Base-by-base conservation (phyloP, 768 basidiomycete species). In the Podaxis pistillaris region DNA sequence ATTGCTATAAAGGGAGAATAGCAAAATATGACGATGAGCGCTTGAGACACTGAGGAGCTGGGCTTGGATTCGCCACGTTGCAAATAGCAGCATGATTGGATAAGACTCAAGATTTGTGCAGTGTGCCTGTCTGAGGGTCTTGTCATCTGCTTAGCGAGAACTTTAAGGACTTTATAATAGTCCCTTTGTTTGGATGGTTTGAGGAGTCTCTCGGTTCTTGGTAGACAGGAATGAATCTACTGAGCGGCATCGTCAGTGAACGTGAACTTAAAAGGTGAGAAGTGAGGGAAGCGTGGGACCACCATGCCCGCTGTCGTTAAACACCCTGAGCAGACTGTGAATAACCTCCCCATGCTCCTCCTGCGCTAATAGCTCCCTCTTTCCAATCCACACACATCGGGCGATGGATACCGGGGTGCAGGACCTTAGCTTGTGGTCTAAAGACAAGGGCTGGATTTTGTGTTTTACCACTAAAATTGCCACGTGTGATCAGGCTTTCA, bases 101-200 rank as follows among this genome's bases (percentile, higher is more conserved):
- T 26, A 26, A 26, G 26, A 26, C 26, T 26, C 26, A 26, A 26
- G 26, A 3, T 26, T 26, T 26, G 26, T 26, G 26, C 26, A 93
- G 79, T 81, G 98, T 26, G 96, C 96, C 70, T 94, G 95, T 82
- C 96, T 98, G 79, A 99, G 96, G 0, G 93, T 90, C 72, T 81
- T 83, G 17, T 74, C 71, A 68, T 98, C 96, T 0, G 96, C 96
- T 68, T 96, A 94, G 11, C 95, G 80, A 4, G 90, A 70, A 98
- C 94, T 6, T 88, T 93, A 1, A 99, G 76, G 46, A 97, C 86
- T 78, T 98, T 98, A 81, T 99, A 98, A 71, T 98, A 99, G 67
- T 98, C 95, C 77, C 98, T 98, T 71, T 86, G 85, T 68, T 86
- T 89, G 52, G 90, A 91, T 74, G 94, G 92, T 72, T 98, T 98